Evolutionary conservation across 169 alveolate species (phyloP), one percentile per base, ranked within the genome.

Genomic region (Plasmodium gaboni): DNA sequence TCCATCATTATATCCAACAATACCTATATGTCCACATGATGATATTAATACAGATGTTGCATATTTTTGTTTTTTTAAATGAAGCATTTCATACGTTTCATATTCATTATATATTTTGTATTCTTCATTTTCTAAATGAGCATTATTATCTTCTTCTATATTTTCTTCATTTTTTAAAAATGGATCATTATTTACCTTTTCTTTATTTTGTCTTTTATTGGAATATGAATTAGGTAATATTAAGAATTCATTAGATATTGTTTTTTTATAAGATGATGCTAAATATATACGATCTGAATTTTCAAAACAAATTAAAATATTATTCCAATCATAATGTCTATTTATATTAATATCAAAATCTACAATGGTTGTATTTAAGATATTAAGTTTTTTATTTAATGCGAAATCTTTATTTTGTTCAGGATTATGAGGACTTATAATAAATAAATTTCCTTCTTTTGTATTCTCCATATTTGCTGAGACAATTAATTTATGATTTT

Each of bases 21-120:
- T 91, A n/a, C 97, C 98, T 90, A 96, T 97, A 93, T 98, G 97
- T 0, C 99, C 99, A 83, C 99, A 98, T 15, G 94, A 94, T 24
- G 98, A 94, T 50, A 98, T 96, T 46, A 96, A 93, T 7, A 96
- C 93, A 32, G 98, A 94, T 53, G 96, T 95, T 57, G 97, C 97
- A 13, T 74, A 26, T 80, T 65, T 80, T 44, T 87, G 65, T 24
- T 85, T 57, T 55, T 64, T 71, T n/a, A n/a, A 5, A 26, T n/a
- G 50, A 63, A 19, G 85, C 24, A 32, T 65, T 57, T 68, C 85
- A n/a, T 70, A 59, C 5, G 69, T 10, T 28, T 80, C 60, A 55
- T 92, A 92, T 10, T 97, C 97, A 46, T 97, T 94, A 95, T 95
- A 94, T 13, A 95, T 83, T 74, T 88, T 95, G 51, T 91, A 96